These are phyloP conservation scores for Penicillium sp. DNA, from an alignment of 2,329 filamentous ascomycete genomes.

Conservation along the genomic window DNA sequence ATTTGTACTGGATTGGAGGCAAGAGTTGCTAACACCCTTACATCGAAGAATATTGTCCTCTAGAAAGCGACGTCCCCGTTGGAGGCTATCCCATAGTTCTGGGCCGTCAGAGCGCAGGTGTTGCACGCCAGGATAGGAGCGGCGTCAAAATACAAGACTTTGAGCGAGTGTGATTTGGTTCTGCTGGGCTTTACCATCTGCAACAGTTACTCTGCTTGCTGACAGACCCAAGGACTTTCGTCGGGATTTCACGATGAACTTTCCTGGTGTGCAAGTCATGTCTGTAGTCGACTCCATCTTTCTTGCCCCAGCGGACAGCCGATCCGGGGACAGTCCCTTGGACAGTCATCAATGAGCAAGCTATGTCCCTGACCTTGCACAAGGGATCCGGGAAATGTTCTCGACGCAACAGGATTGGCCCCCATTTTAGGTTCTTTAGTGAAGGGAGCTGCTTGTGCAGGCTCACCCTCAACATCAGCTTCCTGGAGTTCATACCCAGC, in stretches of 20 bases:
- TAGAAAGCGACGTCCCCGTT: constrained; percentile 25
- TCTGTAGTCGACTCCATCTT: constrained; percentile 18
- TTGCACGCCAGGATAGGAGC: constrained; percentile 30
- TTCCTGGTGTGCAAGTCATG: constrained; percentile 21
- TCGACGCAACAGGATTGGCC: not conserved
- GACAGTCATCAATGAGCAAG: constrained; percentile 35
- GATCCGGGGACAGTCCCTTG: constrained; percentile 35
- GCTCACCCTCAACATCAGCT: constrained; percentile 27
- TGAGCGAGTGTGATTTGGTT: constrained; percentile 33
- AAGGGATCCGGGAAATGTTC: not conserved
- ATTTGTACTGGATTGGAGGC: too few species aligned
- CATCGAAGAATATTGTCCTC: constrained; percentile 30
- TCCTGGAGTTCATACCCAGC: constrained; percentile 23
- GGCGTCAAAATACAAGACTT: constrained; percentile 24
- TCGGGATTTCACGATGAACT: constrained; percentile 24
- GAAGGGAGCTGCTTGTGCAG: constrained; percentile 29
- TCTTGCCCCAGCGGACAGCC: constrained; percentile 18
- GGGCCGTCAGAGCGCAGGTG: constrained; percentile 28
- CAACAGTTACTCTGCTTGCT: constrained; percentile 19
- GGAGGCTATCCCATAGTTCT: constrained; percentile 27
- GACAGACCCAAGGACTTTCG: constrained; percentile 24
- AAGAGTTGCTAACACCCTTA: too few species aligned
- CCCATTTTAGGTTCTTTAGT: constrained; percentile 1
- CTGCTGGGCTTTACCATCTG: constrained; percentile 29
- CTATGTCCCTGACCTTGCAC: constrained; percentile 6